Percentiles rank a stretch among this genome's conserved stretches.
Conservation (phyloP, 441 rosid genomes). For the Aleurites moluccanus region DNA sequence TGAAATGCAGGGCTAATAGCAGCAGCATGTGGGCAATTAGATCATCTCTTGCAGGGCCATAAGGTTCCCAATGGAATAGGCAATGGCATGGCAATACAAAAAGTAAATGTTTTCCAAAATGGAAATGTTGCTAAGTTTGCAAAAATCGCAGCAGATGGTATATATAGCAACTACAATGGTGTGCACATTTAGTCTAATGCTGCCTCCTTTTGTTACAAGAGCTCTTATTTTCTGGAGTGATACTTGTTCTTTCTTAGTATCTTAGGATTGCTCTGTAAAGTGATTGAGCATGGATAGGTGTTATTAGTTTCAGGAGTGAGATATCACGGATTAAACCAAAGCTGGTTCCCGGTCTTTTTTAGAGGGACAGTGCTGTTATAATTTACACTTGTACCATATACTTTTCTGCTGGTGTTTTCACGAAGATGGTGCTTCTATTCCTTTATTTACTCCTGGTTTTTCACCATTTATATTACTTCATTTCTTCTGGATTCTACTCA, state of each 20-base stretch:
- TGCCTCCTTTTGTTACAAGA: neutral
- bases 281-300: slow-evolving; percentile 25
- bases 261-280: slow-evolving; percentile 42
- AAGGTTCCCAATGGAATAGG: slow-evolving; percentile 33
- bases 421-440: neutral
- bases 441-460: neutral
- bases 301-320: slow-evolving; percentile 18
- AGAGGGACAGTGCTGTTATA: slow-evolving; percentile 27
- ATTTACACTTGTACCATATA: slow-evolving; percentile 15
- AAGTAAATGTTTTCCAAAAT: slow-evolving; percentile 41
- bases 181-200: slow-evolving; percentile 41
- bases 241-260: slow-evolving; percentile 11
- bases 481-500: neutral
- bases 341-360: slow-evolving; percentile 41
- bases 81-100: slow-evolving; percentile 30
- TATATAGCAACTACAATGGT: slow-evolving; percentile 51
- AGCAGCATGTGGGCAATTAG: slow-evolving; percentile 78
- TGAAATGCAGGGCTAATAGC: slow-evolving; percentile 67
- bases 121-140: slow-evolving; percentile 56
- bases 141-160: slow-evolving; percentile 49
- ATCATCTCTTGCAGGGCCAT: slow-evolving; percentile 36
- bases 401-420: slow-evolving; percentile 17
- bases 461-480: too few relatives aligned
- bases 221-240: neutral
- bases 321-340: slow-evolving; percentile 9